A percentile compares a stretch with the other conserved stretches of the same genome.
These are phyloP conservation scores for Nicotiana benthamiana DNA, from an alignment of 257 asterid species.

Conservation along the genomic window DNA sequence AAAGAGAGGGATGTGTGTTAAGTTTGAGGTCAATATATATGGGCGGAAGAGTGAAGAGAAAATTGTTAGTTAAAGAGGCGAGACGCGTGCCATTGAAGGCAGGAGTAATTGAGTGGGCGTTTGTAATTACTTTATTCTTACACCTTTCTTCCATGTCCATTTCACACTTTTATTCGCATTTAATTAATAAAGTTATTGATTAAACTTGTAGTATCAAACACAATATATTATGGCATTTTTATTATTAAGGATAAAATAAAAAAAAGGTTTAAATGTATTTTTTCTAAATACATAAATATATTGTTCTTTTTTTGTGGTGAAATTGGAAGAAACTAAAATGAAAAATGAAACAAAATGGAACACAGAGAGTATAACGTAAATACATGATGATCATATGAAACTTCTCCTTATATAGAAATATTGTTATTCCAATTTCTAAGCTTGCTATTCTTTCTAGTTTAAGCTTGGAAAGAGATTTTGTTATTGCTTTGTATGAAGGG, in stretches of 20 bases:
- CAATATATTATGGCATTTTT: no score
- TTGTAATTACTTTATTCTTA: neutral
- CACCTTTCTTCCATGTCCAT: neutral
- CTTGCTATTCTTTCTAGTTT: neutral
- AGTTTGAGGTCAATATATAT: neutral
- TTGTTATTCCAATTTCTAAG: neutral
- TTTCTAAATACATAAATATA: no score
- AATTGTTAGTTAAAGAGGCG: conserved; percentile 4
- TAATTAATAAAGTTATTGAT: no score
- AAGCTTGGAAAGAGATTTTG: neutral
- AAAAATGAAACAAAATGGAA: neutral
- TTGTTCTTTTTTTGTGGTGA: no score
- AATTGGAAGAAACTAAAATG: neutral
- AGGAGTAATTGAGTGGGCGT: conserved; percentile 26
- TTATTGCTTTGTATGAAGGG: neutral
- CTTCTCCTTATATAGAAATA: neutral
- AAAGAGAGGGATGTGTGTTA: neutral
- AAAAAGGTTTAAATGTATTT: no score
- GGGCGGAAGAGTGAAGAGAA: neutral
- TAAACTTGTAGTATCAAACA: no score
- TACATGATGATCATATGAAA: neutral
- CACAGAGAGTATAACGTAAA: neutral
- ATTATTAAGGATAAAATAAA: no score
- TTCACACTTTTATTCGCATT: neutral
- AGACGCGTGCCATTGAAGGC: conserved; percentile 35